Evolutionary conservation across 2,329 filamentous ascomycete genomes (phyloP).

Genomic region (Talaromyces verruculosus): DNA sequence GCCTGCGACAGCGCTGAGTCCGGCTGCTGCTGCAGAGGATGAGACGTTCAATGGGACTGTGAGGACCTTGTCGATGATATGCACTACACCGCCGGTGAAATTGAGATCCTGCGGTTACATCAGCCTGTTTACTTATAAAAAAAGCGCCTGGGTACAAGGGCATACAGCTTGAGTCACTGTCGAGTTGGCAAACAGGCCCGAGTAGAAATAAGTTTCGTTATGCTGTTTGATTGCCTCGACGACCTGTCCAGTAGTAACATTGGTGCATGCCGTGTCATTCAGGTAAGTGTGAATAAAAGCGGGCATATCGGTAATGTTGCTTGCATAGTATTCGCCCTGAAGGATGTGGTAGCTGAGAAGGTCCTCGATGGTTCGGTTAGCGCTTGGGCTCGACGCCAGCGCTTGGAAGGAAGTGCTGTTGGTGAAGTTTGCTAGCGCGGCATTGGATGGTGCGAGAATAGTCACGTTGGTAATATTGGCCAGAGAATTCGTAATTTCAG

Average conservation of each 20-base stretch:
- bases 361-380: constrained; percentile 2
- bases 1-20: constrained; percentile 4
- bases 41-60: constrained; percentile 13
- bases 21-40: constrained; percentile 6
- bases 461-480: constrained; percentile 14
- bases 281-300: constrained; percentile 10
- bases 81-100: constrained; percentile 16
- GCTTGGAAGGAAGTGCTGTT: neutral
- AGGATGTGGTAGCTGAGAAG: constrained; percentile 16
- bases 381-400: neutral
- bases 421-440: constrained; percentile 6
- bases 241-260: constrained; percentile 16
- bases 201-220: constrained; percentile 15
- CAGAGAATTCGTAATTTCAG: neutral
- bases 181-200: constrained; percentile 10
- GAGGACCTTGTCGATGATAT: constrained; percentile 19
- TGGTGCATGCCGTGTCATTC: constrained; percentile 14
- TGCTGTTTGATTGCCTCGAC: constrained; percentile 14
- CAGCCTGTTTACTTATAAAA: neutral
- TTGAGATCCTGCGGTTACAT: constrained; percentile 12
- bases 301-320: constrained; percentile 6
- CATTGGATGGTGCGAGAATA: constrained; percentile 16
- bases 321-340: constrained; percentile 12
- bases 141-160: neutral
- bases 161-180: constrained; percentile 14